Evolutionary conservation across 371 early-diverging fungal species (phyloP), one percentile per base, ranked within the genome.

Genomic region (Syncephalastrum racemosum): DNA sequence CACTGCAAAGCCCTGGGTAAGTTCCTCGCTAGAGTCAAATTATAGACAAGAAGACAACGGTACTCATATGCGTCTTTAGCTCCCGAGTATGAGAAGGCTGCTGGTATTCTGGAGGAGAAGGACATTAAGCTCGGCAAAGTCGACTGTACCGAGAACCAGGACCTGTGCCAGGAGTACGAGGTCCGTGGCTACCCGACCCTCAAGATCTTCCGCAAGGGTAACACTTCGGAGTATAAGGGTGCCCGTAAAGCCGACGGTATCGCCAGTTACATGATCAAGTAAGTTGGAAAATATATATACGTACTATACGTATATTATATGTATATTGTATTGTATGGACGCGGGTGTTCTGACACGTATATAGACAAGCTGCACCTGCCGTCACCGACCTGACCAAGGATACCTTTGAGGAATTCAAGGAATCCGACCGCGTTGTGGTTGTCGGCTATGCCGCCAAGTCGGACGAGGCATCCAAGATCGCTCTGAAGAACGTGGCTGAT

Each of bases 101-200:
- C 98, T 39, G 85, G 87, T 6, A 51, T 68, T 46, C 85, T 98
- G 53, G 90, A 92, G 80, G 74, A 75, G 5, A 66, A 81, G 39
- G 63, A 70, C 20, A 82, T 96, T 58, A 70, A 82, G 50, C 60
- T 97, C 51, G 96, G 93, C 71, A 94, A 97, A 81, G 95, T 98
- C 31, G 97, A 98, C 78, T 98, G 98, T 83, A 94, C 93, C 1
- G 87, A 77, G 23, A 90, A 97, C 63, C 77, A 82, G 39, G 85
- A 85, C 6, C 70, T 94, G 36, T 96, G 97, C 82, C 77, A 81
- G 47, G 86, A 89, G 55, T 79, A 88, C 55, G 88, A 83, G 24
- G 80, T 98, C 43, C 73, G 80, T 56, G 98, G 98, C 25, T 98
- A 88, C 82, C 98, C 98, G 23, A 95, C 98, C 20, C 75, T 98